Conservation (phyloP, 495 filamentous ascomycete genomes). For the Antarctomyces pellizariae region DNA sequence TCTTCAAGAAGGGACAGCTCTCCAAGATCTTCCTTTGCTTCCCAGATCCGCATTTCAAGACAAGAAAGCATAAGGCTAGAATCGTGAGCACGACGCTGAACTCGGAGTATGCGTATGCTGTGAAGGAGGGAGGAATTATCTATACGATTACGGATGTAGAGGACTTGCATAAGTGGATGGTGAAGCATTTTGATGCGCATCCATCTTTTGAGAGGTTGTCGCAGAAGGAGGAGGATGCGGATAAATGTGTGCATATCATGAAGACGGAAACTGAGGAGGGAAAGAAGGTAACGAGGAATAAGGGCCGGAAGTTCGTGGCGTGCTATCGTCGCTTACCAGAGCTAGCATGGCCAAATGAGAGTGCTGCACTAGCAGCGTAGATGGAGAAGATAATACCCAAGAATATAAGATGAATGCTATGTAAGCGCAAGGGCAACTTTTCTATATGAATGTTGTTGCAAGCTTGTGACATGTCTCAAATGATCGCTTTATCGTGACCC, state of each 20-base stretch:
- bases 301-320: constrained; percentile 69
- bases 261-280: constrained; percentile 79
- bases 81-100: constrained; percentile 77
- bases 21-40: constrained; percentile 92
- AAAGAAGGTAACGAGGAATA: constrained; percentile 85
- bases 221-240: constrained; percentile 40
- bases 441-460: no score
- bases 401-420: constrained; percentile 1
- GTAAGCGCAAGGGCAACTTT: not conserved
- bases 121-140: constrained; percentile 60
- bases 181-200: constrained; percentile 54
- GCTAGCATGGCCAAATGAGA: constrained; percentile 9
- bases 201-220: constrained; percentile 39
- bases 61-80: constrained; percentile 83
- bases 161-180: constrained; percentile 84
- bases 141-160: constrained; percentile 97
- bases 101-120: constrained; percentile 78
- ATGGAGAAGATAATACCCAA: not conserved
- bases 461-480: no score
- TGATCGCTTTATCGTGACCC: no score
- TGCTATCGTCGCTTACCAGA: constrained; percentile 51
- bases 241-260: constrained; percentile 67
- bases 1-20: constrained; percentile 58
- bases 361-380: no score
- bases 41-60: constrained; percentile 95